phyloP scores from a whole-genome alignment of 2,329 filamentous ascomycete species.

The Magnaporthales sp. region DNA sequence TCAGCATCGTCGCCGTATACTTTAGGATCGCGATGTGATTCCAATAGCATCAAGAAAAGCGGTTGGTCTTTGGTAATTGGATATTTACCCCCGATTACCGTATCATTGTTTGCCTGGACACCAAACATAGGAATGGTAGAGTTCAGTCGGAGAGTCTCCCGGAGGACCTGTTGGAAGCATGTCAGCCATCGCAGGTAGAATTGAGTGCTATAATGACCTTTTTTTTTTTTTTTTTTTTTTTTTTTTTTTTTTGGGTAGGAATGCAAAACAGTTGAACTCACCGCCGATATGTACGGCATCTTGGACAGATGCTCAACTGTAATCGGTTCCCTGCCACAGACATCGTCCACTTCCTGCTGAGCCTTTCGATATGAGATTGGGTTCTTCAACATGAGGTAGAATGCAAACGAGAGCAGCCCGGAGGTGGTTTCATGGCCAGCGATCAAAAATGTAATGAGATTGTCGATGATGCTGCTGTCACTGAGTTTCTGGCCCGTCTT shows the following conservation, averaged over 20 bases:
- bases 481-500: conserved; percentile 57
- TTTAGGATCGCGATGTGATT: conserved; percentile 43
- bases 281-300: conserved; percentile 56
- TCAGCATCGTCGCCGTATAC: conserved; percentile 49
- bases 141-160: conserved; percentile 56
- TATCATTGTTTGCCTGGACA: conserved; percentile 42
- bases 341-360: conserved; percentile 58
- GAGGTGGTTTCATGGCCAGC: conserved; percentile 66
- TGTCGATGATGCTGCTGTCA: conserved; percentile 55
- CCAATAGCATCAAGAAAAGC: conserved; percentile 34
- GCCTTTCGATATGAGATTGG: conserved; percentile 51
- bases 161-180: conserved; percentile 32
- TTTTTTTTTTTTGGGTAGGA: no score
- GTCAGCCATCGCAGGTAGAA: neutral
- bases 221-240: no score
- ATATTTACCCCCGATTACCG: conserved; percentile 38
- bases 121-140: conserved; percentile 52
- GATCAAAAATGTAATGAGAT: conserved; percentile 66
- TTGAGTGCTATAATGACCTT: neutral
- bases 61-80: conserved; percentile 32
- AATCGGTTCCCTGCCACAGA: conserved; percentile 51
- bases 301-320: conserved; percentile 52
- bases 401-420: conserved; percentile 55
- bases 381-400: conserved; percentile 57
- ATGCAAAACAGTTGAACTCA: conserved; percentile 16